These are phyloP conservation scores for Hypoxylon sp. DNA, from an alignment of 2,329 filamentous ascomycete species.

Conservation along the genomic window DNA sequence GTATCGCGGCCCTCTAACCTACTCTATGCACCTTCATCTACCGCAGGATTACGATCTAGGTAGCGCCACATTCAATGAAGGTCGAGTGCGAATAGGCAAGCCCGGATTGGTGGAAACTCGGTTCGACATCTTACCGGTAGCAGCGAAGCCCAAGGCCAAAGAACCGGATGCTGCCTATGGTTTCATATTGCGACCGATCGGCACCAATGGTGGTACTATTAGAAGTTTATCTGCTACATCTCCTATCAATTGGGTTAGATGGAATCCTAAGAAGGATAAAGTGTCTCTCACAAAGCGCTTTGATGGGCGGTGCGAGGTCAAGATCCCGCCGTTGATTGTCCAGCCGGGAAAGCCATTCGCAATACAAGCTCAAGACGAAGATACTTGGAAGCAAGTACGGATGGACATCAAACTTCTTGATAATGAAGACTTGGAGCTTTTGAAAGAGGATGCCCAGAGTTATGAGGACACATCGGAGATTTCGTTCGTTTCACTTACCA, in stretches of 20 bases:
- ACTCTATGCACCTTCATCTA: conserved; percentile 34
- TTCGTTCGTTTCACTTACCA: conserved; percentile 27
- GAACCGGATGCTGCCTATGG: conserved; percentile 29
- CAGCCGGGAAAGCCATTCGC: conserved; percentile 28
- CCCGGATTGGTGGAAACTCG: conserved; percentile 26
- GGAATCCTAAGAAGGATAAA: conserved; percentile 24
- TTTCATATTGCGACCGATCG: conserved; percentile 13
- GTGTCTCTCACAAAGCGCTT: conserved; percentile 21
- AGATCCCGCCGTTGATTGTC: conserved; percentile 14
- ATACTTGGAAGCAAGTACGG: conserved; percentile 22
- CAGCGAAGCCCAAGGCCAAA: conserved; percentile 15
- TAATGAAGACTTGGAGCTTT: conserved; percentile 22
- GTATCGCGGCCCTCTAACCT: conserved; percentile 22
- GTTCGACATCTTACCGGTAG: conserved; percentile 37
- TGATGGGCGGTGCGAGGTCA: conserved; percentile 36
- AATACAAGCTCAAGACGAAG: conserved; percentile 20
- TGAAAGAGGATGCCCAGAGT: conserved; percentile 13
- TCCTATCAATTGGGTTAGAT: conserved; percentile 24
- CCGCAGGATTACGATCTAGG: not conserved
- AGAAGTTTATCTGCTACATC: too few species aligned
- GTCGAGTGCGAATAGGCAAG: conserved; percentile 32
- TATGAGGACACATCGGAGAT: conserved; percentile 35
- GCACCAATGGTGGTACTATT: not conserved
- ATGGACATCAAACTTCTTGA: conserved; percentile 33
- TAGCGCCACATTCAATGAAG: conserved; percentile 2